Percentiles rank a stretch among this genome's conserved stretches.
Conservation (phyloP, 192 early-diverging fungal genomes). For the Podila verticillata region DNA sequence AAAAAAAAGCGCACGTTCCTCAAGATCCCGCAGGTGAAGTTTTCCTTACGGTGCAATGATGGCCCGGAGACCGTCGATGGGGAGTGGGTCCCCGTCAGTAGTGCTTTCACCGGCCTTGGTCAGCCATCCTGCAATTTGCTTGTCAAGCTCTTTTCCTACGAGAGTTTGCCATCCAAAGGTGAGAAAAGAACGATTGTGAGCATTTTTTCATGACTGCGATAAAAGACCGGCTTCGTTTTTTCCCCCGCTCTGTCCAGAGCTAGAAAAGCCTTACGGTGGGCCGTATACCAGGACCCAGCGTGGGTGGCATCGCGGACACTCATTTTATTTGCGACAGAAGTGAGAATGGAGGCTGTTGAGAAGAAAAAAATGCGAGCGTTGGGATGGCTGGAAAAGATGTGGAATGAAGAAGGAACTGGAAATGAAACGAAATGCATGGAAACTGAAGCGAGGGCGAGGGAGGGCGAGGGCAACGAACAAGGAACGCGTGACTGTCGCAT, state of each 20-base stretch:
- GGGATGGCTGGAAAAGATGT: not conserved
- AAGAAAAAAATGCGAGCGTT: not conserved
- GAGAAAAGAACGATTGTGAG: too few relatives aligned
- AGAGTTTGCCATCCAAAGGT: too few relatives aligned
- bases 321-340: constrained; percentile 8
- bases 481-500: too few relatives aligned
- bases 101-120: constrained; percentile 46
- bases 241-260: too few relatives aligned
- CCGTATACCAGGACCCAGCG: constrained; percentile 78
- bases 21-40: not conserved
- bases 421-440: not conserved
- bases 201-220: too few relatives aligned
- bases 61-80: constrained; percentile 62
- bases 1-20: not conserved
- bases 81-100: constrained; percentile 40
- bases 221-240: too few relatives aligned
- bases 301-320: constrained; percentile 62
- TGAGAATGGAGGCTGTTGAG: not conserved
- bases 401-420: not conserved
- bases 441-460: not conserved
- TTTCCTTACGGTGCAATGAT: constrained; percentile 80
- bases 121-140: constrained; percentile 65
- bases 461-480: not conserved
- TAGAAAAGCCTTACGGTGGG: constrained; percentile 47
- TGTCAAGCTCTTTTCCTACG: constrained; percentile 52